A percentile compares a stretch with the other conserved stretches of the same genome.
Conservation (phyloP, 345 rosid genomes). For the Raphanus sativus region DNA sequence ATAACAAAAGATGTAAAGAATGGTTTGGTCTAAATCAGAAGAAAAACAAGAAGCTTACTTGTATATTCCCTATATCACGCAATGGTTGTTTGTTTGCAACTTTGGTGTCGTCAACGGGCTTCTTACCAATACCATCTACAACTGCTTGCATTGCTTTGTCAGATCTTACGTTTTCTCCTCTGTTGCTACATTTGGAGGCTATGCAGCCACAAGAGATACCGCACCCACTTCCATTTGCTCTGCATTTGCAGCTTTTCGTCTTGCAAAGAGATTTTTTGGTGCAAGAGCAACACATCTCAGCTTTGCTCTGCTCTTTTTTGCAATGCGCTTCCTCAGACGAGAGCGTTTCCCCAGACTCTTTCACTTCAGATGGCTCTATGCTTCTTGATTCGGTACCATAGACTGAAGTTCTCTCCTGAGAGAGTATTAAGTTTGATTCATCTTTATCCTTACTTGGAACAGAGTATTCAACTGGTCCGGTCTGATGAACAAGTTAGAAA, state of each 20-base stretch:
- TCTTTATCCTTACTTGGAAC: conserved; percentile 41
- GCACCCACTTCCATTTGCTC: conserved; percentile 59
- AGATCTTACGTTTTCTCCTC: conserved; percentile 32
- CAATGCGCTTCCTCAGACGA: conserved; percentile 39
- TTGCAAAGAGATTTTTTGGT: conserved; percentile 73
- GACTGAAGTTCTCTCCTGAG: conserved; percentile 42
- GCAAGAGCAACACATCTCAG: conserved; percentile 71
- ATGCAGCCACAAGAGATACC: conserved; percentile 73
- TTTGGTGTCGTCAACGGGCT: conserved; percentile 38
- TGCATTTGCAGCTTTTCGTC: conserved; percentile 76
- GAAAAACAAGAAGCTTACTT: conserved; percentile 37
- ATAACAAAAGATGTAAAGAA: background rate
- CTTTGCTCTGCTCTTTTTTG: conserved; percentile 30
- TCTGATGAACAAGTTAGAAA: conserved; percentile 40
- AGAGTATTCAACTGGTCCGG: conserved; percentile 43
- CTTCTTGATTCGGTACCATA: conserved; percentile 1
- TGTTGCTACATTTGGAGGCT: conserved; percentile 64
- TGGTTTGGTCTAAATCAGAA: background rate
- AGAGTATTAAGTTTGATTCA: conserved; percentile 4
- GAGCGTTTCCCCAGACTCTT: conserved; percentile 41
- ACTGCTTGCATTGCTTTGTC: conserved; percentile 9
- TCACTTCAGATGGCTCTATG: conserved; percentile 31
- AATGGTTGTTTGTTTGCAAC: conserved; percentile 51
- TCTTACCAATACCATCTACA: conserved; percentile 23
- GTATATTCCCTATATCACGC: conserved; percentile 71